Percentiles rank a stretch among this genome's conserved stretches.
phyloP scores from a whole-genome alignment of 768 basidiomycete species.

The Sutorius australiensis region DNA sequence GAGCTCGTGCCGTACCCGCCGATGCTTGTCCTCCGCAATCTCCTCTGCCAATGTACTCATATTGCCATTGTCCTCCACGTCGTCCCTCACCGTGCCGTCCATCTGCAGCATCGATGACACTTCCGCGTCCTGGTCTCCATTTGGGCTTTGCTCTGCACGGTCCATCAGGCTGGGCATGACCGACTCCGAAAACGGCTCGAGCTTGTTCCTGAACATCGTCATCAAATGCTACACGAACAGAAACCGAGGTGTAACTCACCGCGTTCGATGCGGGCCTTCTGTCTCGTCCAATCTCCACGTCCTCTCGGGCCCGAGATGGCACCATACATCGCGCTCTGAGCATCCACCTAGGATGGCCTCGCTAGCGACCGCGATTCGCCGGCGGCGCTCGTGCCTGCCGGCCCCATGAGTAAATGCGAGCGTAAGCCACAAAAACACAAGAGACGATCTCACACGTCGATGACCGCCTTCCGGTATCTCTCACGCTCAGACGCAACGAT shows the following conservation, averaged over 20 bases:
- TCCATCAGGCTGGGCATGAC: slow-evolving; percentile 33
- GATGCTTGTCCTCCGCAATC: slow-evolving; percentile 82
- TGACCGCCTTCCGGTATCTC: slow-evolving; percentile 60
- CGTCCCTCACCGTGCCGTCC: slow-evolving; percentile 17
- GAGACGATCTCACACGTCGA: slow-evolving; percentile 56
- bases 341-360: slow-evolving; percentile 61
- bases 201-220: slow-evolving; percentile 55
- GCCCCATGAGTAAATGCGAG: not conserved
- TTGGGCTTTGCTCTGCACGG: slow-evolving; percentile 26
- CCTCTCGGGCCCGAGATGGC: slow-evolving; percentile 42
- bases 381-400: slow-evolving; percentile 68
- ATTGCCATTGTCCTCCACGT: slow-evolving; percentile 25
- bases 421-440: no score
- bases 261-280: slow-evolving; percentile 82
- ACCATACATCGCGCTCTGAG: slow-evolving; percentile 84
- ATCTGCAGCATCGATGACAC: slow-evolving; percentile 39
- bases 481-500: slow-evolving; percentile 69
- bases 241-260: slow-evolving; percentile 42
- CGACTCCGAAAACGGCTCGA: slow-evolving; percentile 58
- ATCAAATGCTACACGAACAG: not conserved
- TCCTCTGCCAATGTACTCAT: slow-evolving; percentile 67
- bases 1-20: slow-evolving; percentile 79
- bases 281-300: slow-evolving; percentile 87
- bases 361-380: slow-evolving; percentile 57
- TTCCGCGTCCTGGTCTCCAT: slow-evolving; percentile 39